A percentile compares a stretch with the other conserved stretches of the same genome.
Evolutionary conservation across 2,329 filamentous ascomycete genomes (phyloP).

Genomic region (Pyrenochaeta sp.): DNA sequence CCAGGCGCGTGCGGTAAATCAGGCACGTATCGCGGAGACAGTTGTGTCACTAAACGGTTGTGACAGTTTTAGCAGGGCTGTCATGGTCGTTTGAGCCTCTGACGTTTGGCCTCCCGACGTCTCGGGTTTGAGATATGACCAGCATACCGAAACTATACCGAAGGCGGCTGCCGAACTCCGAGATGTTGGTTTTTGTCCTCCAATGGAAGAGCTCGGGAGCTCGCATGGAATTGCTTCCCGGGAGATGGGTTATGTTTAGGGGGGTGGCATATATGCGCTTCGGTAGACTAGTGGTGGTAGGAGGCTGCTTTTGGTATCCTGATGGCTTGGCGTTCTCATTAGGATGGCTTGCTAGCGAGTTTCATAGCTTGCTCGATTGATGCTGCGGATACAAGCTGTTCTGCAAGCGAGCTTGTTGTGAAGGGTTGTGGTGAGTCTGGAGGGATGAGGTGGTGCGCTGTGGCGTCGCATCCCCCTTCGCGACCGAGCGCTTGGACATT

Average conservation of each 20-base stretch:
- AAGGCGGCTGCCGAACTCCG: constrained; percentile 9
- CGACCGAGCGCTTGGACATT: no score
- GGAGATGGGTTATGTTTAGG: neutral
- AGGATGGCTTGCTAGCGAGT: neutral
- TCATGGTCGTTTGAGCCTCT: constrained; percentile 11
- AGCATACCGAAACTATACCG: constrained; percentile 3
- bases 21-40: constrained; percentile 18
- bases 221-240: neutral
- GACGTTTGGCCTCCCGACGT: constrained; percentile 11
- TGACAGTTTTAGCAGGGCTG: constrained; percentile 23
- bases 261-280: neutral
- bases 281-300: neutral
- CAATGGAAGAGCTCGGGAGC: neutral
- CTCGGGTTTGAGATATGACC: constrained; percentile 16
- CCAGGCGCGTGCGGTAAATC: constrained; percentile 21
- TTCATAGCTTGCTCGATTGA: neutral
- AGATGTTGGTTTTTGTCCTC: neutral
- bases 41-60: constrained; percentile 16
- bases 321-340: neutral
- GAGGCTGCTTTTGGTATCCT: neutral
- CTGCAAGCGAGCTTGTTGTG: neutral
- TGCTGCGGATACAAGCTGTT: neutral
- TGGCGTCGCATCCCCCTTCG: neutral
- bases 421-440: neutral
- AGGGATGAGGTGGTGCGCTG: neutral